phyloP scores from a whole-genome alignment of 345 rosid species.

The Eutrema heterophyllum region DNA sequence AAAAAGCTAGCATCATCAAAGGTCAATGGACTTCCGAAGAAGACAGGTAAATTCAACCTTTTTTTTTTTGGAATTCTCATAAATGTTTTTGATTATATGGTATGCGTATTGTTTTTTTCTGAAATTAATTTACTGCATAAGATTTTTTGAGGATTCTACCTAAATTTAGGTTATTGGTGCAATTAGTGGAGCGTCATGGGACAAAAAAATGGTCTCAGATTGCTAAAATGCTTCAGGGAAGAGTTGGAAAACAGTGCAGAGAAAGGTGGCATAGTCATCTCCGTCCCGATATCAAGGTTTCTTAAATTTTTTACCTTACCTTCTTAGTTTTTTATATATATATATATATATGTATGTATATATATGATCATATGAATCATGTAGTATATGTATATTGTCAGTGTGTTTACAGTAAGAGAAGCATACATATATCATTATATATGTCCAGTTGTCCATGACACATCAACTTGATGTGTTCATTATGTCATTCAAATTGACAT shows the following conservation, averaged over 20 bases:
- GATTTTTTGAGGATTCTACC: not conserved
- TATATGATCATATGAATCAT: no score
- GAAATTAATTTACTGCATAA: not conserved
- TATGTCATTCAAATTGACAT: no score
- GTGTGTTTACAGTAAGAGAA: no score
- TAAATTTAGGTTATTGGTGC: slow-evolving; percentile 45
- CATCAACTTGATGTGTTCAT: no score
- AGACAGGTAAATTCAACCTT: slow-evolving; percentile 39
- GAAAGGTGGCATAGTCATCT: slow-evolving; percentile 99
- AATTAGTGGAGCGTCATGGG: slow-evolving; percentile 62
- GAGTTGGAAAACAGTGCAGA: slow-evolving; percentile 93
- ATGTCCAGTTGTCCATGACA: no score
- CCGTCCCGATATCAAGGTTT: slow-evolving; percentile 84
- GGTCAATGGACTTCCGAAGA: slow-evolving; percentile 70
- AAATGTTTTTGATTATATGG: not conserved
- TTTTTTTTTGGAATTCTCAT: not conserved
- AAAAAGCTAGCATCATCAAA: slow-evolving; percentile 42
- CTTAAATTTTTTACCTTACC: not conserved
- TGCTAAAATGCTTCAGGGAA: slow-evolving; percentile 73
- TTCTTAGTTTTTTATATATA: not conserved
- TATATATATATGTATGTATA: not conserved
- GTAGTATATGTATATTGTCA: no score
- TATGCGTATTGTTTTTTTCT: not conserved
- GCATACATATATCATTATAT: no score
- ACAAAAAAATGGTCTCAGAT: slow-evolving; percentile 80